Base-by-base conservation (phyloP, 2,329 filamentous ascomycete species). In the Triangularia setosa region DNA sequence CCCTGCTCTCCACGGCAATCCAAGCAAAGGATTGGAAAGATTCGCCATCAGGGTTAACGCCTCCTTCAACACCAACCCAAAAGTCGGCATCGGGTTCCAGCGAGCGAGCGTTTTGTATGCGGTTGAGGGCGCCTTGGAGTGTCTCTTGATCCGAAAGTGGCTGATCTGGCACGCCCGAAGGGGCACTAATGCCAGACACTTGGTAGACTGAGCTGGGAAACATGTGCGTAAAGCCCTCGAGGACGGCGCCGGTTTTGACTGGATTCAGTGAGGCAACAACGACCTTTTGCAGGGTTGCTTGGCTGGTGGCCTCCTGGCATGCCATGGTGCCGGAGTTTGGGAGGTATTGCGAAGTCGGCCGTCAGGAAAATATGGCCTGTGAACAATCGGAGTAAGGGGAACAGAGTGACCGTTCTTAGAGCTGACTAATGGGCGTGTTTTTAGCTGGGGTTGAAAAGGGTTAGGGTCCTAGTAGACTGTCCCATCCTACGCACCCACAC, bases 51-150 rank as follows among this genome's bases (percentile, higher is more conserved):
- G 55, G 30, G 21, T 63, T 24, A 3, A 79, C 72, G 2, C 78
- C 78, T 21, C 78, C 78, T 66, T 80, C 78, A 18, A 79, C 73
- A 4, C 78, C 78, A 33, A 80, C 69, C 75, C 77, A 79, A 66
- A 72, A 80, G 54, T 78, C 73, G 1, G 75, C 78, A 23, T 73
- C 67, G 1, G 75, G 73, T 21, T 71, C 68, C 48, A 65, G 61
- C 7, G 65, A 59, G n/a, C 69, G 72, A 5, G 76, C 76, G 60
- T 75, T 75, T 9, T 66, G 67, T 2, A 75, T 77, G 11, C 78
- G 71, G 67, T 79, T 80, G 33, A 71, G 64, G 1, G 78, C 78
- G 12, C 78, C 78, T 0, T 69, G 73, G 1, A 80, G 72, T 5
- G 78, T 80, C 63, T 77, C 74, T 0, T 71, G 66, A 57, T 78